Evolutionary conservation across 768 basidiomycete species (phyloP).

Genomic region (Rhodotorula babjevae): DNA sequence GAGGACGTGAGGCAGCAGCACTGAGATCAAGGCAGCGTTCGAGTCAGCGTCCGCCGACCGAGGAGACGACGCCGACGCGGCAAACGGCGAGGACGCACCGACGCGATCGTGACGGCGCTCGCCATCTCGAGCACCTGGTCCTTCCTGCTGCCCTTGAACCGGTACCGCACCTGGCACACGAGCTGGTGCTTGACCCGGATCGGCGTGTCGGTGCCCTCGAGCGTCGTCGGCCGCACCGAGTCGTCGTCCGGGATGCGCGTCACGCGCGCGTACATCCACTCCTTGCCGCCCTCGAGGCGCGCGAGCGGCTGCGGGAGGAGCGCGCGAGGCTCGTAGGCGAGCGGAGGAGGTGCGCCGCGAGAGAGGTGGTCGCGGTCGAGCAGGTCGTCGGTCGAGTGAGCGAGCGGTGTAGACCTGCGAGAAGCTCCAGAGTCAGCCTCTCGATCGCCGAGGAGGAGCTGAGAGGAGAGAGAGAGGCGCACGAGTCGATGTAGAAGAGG

Average conservation of each 20-base stretch:
- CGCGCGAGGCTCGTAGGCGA: conserved; percentile 25
- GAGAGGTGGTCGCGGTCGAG: conserved; percentile 17
- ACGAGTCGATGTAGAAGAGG: conserved; percentile 32
- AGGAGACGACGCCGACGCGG: too few species aligned
- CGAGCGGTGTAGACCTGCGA: conserved; percentile 8
- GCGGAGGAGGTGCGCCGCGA: conserved; percentile 14
- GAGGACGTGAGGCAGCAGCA: conserved; percentile 33
- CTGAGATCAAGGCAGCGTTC: not conserved
- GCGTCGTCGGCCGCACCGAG: conserved; percentile 20
- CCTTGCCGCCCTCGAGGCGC: conserved; percentile 10
- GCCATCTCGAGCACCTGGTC: conserved; percentile 24
- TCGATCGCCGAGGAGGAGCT: too few species aligned
- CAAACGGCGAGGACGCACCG: not conserved
- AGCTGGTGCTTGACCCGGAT: conserved; percentile 27
- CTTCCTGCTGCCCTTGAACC: conserved; percentile 22
- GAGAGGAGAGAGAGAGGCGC: not conserved
- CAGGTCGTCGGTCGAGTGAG: conserved; percentile 27
- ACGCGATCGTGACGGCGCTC: conserved; percentile 23
- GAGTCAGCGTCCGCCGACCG: too few species aligned
- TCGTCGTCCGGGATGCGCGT: conserved; percentile 35
- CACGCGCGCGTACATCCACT: conserved; percentile 28
- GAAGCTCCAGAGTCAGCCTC: too few species aligned
- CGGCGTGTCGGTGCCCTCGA: conserved; percentile 29
- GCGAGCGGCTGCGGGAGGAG: conserved; percentile 31
- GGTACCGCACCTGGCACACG: conserved; percentile 26